Base-by-base conservation (phyloP, 306 rosid species). In the Fagus sylvatica region DNA sequence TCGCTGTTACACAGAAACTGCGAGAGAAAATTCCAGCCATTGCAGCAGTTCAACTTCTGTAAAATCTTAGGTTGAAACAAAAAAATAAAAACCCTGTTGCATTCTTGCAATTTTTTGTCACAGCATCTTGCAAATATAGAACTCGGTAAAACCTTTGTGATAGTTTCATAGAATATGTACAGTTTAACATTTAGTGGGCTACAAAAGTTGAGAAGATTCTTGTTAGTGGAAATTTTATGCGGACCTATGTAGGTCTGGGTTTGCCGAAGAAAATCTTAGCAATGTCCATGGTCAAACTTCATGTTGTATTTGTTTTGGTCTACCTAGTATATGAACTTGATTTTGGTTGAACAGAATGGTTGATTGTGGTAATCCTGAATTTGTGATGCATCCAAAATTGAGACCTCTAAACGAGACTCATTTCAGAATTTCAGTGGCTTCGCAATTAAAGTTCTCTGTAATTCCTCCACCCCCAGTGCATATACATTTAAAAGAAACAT, bases 1-100 rank as follows among this genome's bases (percentile, higher is more conserved):
- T 95, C 74, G 98, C 99, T 16, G 96, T 95, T 36, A 95, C 98
- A 8, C 99, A 93, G 81, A 95, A 95, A 64, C 80, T 95, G 84
- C 85, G 99, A 69, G 99, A 95, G 79, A 95, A 95, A 76, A 95
- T 95, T 72, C 98, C 96, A 5, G 16, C 89, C 48, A 95, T 95
- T 6, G 96, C 94, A 1, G 98, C 96, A 3, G 99, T 95, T 84
- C 96, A 88, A 77, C 93, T 95, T 80, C 72, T 93, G 54, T 91
- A 82, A 81, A 69, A n/a, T 71, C 41, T 57, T 76, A 73, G 49
- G 69, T 16, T 37, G 11, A 4, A 80, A 78, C 54, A 73, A n/a
- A 28, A 19, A 39, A 56, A 74, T 40, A 83, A 59, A 76, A 76
- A 68, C 72, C 12, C 37, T 42, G 17, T 43, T 33, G 3, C 54